Conservation (phyloP, 352 stramenopile species). For the Phytophthora crassamura region DNA sequence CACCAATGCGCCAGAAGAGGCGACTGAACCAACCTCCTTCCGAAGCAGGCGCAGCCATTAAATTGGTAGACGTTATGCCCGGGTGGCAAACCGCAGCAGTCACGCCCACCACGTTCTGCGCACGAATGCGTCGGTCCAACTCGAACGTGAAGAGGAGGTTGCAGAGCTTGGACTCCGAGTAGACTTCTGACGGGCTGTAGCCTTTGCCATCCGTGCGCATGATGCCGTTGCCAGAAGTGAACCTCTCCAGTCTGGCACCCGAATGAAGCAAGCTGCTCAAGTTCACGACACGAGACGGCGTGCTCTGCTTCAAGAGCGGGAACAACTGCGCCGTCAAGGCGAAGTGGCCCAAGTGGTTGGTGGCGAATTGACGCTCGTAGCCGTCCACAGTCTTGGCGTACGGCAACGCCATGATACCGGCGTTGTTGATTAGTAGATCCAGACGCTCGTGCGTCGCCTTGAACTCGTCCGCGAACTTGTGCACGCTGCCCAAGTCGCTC, state of each 20-base stretch:
- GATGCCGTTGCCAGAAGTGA: slow-evolving; percentile 18
- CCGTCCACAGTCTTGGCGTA: slow-evolving; percentile 30
- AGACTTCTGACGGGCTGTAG: slow-evolving; percentile 37
- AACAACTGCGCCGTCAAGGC: slow-evolving; percentile 54
- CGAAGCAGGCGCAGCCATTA: slow-evolving; percentile 12
- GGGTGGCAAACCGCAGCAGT: slow-evolving; percentile 43
- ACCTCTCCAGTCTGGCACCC: slow-evolving; percentile 20
- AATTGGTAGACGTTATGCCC: slow-evolving; percentile 35
- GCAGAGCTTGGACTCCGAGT: slow-evolving; percentile 55
- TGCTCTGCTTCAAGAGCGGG: slow-evolving; percentile 38
- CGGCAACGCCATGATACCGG: slow-evolving; percentile 26
- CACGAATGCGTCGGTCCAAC: slow-evolving; percentile 42
- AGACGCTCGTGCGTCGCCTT: slow-evolving; percentile 36
- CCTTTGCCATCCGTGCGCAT: slow-evolving; percentile 14
- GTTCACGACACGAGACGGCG: slow-evolving; percentile 31
- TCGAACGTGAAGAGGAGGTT: slow-evolving; percentile 66
- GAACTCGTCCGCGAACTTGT: slow-evolving; percentile 52
- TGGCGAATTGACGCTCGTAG: slow-evolving; percentile 38
- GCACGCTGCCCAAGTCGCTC: slow-evolving; percentile 47
- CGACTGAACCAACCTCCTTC: slow-evolving; percentile 23
- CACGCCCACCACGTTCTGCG: slow-evolving; percentile 25
- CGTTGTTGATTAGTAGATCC: slow-evolving; percentile 47
- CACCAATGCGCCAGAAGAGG: slow-evolving; percentile 5
- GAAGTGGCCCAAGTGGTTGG: slow-evolving; percentile 43
- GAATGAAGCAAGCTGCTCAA: slow-evolving; percentile 48